Evolutionary conservation across 768 basidiomycete genomes (phyloP).

Genomic region (Leucocoprinus birnbaumii): DNA sequence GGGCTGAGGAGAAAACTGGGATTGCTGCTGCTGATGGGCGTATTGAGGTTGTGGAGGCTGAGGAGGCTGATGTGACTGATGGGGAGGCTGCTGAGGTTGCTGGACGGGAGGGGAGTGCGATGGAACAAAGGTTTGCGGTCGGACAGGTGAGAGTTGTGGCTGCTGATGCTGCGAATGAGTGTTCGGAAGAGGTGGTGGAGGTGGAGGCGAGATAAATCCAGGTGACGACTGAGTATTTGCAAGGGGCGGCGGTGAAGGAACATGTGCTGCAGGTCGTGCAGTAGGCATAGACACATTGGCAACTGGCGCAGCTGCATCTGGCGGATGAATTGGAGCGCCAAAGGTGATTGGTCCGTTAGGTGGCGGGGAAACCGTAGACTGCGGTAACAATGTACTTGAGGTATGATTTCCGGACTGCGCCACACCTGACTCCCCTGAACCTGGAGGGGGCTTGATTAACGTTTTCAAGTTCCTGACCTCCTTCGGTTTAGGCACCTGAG

Average conservation of each 20-base stretch:
- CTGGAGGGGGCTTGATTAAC: neutral
- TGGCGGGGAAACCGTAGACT: neutral
- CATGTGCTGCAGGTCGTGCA: neutral
- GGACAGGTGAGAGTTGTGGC: neutral
- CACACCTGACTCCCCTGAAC: neutral
- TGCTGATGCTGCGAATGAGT: neutral
- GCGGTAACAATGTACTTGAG: too few species aligned
- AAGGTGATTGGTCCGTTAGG: neutral
- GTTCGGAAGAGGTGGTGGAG: neutral
- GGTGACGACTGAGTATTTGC: neutral
- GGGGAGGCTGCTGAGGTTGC: neutral
- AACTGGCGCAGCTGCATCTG: neutral
- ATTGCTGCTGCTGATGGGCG: too few species aligned
- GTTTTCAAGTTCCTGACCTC: conserved; percentile 1
- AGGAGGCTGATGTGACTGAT: neutral
- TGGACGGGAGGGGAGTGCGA: neutral
- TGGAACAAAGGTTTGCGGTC: neutral
- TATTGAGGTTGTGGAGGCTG: too few species aligned
- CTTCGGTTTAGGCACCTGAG: neutral
- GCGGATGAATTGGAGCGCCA: neutral
- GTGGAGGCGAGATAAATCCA: neutral
- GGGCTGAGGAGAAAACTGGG: neutral
- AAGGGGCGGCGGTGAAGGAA: neutral
- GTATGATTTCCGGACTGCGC: neutral
- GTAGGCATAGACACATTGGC: neutral